Evolutionary conservation across 2,329 filamentous ascomycete genomes (phyloP).

Genomic region (Alternaria longipes): DNA sequence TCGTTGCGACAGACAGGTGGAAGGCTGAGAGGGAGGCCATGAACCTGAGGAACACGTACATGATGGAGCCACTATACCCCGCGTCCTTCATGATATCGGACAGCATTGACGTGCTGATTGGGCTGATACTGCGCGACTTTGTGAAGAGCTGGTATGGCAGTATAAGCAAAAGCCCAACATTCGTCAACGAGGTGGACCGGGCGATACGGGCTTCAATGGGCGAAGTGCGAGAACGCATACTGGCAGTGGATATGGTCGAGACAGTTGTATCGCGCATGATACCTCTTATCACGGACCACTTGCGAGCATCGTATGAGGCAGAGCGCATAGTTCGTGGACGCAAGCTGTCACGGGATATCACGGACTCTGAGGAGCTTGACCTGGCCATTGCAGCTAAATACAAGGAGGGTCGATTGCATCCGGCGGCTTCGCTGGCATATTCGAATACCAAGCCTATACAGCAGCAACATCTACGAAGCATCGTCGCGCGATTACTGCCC

Average conservation of each 20-base stretch:
- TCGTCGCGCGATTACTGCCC: slow-evolving; percentile 77
- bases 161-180: slow-evolving; percentile 82
- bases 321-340: slow-evolving; percentile 86
- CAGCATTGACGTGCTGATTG: slow-evolving; percentile 80
- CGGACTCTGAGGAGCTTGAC: slow-evolving; percentile 95
- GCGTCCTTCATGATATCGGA: slow-evolving; percentile 80
- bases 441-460: slow-evolving; percentile 85
- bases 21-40: slow-evolving; percentile 72
- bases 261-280: slow-evolving; percentile 82
- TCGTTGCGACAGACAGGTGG: slow-evolving; percentile 73
- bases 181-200: slow-evolving; percentile 86
- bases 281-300: slow-evolving; percentile 86
- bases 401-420: slow-evolving; percentile 84
- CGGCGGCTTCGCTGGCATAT: slow-evolving; percentile 82
- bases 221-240: slow-evolving; percentile 75
- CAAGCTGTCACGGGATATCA: slow-evolving; percentile 87
- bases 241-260: slow-evolving; percentile 83
- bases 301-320: slow-evolving; percentile 90
- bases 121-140: slow-evolving; percentile 82
- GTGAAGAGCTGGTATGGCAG: slow-evolving; percentile 86
- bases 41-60: slow-evolving; percentile 72
- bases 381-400: slow-evolving; percentile 96
- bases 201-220: slow-evolving; percentile 77
- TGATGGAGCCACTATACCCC: slow-evolving; percentile 73
- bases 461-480: slow-evolving; percentile 84